Evolutionary conservation across 2,329 filamentous ascomycete species (phyloP).

Genomic region (Helminthosporium solani): DNA sequence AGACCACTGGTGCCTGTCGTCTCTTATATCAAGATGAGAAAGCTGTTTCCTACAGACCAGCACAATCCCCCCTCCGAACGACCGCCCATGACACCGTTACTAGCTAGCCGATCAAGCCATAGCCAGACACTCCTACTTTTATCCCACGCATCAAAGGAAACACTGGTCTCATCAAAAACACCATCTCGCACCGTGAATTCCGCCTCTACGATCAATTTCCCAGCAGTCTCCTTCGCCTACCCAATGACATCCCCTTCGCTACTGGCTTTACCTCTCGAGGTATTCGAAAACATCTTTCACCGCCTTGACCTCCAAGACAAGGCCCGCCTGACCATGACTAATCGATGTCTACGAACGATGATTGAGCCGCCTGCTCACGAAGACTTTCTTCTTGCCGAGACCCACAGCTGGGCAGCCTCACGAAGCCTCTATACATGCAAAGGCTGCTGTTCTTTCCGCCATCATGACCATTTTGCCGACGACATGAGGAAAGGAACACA

Average conservation of each 20-base stretch:
- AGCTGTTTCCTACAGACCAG: background rate
- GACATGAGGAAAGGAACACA: slow-evolving; percentile 33
- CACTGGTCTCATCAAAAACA: too few relatives aligned
- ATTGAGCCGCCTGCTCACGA: slow-evolving; percentile 20
- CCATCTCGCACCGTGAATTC: too few relatives aligned
- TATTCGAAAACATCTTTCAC: slow-evolving; percentile 23
- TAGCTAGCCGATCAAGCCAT: too few relatives aligned
- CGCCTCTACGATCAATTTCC: background rate
- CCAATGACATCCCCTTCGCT: slow-evolving; percentile 18
- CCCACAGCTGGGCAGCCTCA: slow-evolving; percentile 17
- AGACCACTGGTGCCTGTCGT: background rate
- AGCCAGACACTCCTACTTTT: too few relatives aligned
- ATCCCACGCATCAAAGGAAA: too few relatives aligned
- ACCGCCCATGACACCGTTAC: background rate
- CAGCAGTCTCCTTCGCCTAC: background rate
- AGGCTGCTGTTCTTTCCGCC: slow-evolving; percentile 20
- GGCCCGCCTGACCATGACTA: slow-evolving; percentile 16
- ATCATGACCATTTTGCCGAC: slow-evolving; percentile 25
- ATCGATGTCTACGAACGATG: slow-evolving; percentile 20
- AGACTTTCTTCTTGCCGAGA: slow-evolving; percentile 26
- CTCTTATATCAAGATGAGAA: background rate
- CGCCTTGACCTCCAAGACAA: slow-evolving; percentile 24
- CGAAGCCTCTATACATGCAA: slow-evolving; percentile 26
- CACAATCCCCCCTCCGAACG: background rate
- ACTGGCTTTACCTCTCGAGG: slow-evolving; percentile 26